phyloP scores from a whole-genome alignment of 2,329 filamentous ascomycete genomes.

The Neonectria coccinea region DNA sequence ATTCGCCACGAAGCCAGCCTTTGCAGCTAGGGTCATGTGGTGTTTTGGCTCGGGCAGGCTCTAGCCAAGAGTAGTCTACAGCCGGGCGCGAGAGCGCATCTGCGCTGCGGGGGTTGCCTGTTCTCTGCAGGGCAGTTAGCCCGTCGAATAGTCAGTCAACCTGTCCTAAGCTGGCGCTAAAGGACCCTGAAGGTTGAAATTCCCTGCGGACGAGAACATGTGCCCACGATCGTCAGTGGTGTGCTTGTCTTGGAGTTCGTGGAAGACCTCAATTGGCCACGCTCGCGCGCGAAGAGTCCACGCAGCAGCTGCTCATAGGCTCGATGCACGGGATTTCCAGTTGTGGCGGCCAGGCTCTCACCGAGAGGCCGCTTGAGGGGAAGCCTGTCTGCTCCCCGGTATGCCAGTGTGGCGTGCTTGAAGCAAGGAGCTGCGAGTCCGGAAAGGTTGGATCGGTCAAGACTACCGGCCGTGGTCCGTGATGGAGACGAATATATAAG shows the following conservation, averaged over 20 bases:
- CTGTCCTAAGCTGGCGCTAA: constrained; percentile 18
- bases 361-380: constrained; percentile 24
- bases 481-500: constrained; percentile 16
- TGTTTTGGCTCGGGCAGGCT: background rate
- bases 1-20: background rate
- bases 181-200: constrained; percentile 11
- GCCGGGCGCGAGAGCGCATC: constrained; percentile 14
- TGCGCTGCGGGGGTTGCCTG: constrained; percentile 27
- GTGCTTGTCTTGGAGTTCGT: constrained; percentile 28
- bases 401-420: constrained; percentile 23
- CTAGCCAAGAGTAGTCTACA: background rate
- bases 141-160: constrained; percentile 17
- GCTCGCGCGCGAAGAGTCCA: constrained; percentile 3
- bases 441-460: constrained; percentile 4
- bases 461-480: background rate
- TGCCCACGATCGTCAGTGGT: constrained; percentile 20
- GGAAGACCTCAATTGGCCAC: constrained; percentile 27
- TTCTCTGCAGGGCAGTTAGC: constrained; percentile 19
- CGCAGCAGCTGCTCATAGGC: constrained; percentile 13
- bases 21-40: constrained; percentile 2
- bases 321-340: constrained; percentile 5
- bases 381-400: constrained; percentile 8
- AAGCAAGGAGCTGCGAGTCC: constrained; percentile 1
- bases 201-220: constrained; percentile 9
- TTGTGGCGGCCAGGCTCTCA: constrained; percentile 19